These are phyloP conservation scores for Mangifera indica DNA, from an alignment of 345 rosid genomes.

Conservation along the genomic window DNA sequence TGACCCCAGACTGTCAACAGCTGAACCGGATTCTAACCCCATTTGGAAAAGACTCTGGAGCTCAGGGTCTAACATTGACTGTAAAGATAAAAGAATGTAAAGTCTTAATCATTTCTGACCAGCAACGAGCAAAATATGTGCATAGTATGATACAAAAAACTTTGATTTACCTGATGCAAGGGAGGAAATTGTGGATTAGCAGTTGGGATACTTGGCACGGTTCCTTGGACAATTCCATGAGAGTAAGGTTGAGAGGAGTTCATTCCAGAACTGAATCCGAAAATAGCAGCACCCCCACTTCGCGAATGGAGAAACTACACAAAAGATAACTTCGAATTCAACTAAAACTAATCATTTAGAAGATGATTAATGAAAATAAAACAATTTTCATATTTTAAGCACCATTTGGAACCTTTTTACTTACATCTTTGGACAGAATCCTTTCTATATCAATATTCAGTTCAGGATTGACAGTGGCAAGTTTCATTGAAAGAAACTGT, in stretches of 20 bases:
- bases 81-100: constrained; percentile 7
- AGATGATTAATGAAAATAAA: background rate
- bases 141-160: background rate
- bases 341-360: background rate
- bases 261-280: constrained; percentile 46
- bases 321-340: constrained; percentile 20
- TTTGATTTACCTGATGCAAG: constrained; percentile 53
- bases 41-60: constrained; percentile 71
- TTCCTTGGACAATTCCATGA: constrained; percentile 44
- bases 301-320: constrained; percentile 61
- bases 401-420: constrained; percentile 21
- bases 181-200: constrained; percentile 57
- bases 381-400: background rate
- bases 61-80: constrained; percentile 65
- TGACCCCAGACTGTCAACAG: constrained; percentile 53
- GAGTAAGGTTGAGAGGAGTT: constrained; percentile 44
- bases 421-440: constrained; percentile 82
- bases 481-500: constrained; percentile 97
- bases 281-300: constrained; percentile 42
- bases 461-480: constrained; percentile 91
- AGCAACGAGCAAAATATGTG: background rate
- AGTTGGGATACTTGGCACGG: constrained; percentile 45
- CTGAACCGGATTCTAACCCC: constrained; percentile 69
- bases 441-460: constrained; percentile 65
- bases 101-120: constrained; percentile 6